Evolutionary conservation across 441 rosid genomes (phyloP).

Genomic region (Pelargonium cotyledonis): DNA sequence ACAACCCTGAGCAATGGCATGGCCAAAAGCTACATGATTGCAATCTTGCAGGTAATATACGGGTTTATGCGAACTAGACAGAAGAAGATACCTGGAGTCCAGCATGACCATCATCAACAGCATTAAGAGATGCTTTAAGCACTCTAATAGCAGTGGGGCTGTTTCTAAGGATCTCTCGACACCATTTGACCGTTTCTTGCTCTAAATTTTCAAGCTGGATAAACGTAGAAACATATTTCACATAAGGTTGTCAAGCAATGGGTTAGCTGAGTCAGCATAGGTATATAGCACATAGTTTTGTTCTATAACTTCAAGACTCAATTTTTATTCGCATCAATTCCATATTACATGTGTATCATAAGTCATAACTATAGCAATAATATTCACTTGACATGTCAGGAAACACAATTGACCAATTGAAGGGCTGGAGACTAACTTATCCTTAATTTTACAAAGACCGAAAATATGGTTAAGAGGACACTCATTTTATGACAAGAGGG

Average conservation of each 20-base stretch:
- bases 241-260: not conserved
- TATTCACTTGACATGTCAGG: not conserved
- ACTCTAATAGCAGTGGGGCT: slow-evolving; percentile 93
- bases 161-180: slow-evolving; percentile 72
- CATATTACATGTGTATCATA: not conserved
- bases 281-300: not conserved
- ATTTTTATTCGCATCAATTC: not conserved
- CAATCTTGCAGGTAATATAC: not conserved
- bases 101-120: slow-evolving; percentile 85
- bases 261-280: too few relatives aligned
- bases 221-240: not conserved
- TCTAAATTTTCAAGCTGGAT: slow-evolving; percentile 67
- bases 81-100: slow-evolving; percentile 63
- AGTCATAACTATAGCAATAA: too few relatives aligned
- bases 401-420: not conserved
- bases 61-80: not conserved
- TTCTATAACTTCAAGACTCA: not conserved
- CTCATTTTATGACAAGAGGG: too few relatives aligned
- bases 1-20: not conserved
- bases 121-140: slow-evolving; percentile 82
- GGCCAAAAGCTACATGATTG: not conserved
- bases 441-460: too few relatives aligned
- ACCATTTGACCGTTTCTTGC: slow-evolving; percentile 85
- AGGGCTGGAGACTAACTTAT: not conserved
- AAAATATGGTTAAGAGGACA: too few relatives aligned